These are phyloP conservation scores for Aethionema arabicum DNA, from an alignment of 345 rosid species.

Conservation along the genomic window DNA sequence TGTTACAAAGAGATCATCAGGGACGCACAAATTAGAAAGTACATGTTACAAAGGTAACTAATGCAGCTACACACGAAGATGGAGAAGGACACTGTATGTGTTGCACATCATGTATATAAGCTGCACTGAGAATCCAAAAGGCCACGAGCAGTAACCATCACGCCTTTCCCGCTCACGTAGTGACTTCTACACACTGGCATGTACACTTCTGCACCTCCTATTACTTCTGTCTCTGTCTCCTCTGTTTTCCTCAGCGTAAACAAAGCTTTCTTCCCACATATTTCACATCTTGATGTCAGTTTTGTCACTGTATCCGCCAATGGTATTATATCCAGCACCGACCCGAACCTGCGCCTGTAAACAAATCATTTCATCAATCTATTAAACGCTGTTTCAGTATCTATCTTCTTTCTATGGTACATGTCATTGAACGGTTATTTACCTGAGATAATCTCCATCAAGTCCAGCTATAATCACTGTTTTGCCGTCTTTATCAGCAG, in stretches of 20 bases:
- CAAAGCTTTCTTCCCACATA: slow-evolving; percentile 68
- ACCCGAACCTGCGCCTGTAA: slow-evolving; percentile 74
- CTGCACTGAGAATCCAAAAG: slow-evolving; percentile 43
- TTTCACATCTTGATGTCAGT: slow-evolving; percentile 70
- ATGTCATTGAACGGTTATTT: not conserved
- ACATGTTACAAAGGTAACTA: no score
- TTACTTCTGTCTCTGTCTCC: slow-evolving; percentile 62
- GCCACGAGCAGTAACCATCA: slow-evolving; percentile 63
- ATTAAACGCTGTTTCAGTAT: not conserved
- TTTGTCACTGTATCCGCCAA: slow-evolving; percentile 83
- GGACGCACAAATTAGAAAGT: no score
- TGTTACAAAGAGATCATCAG: no score
- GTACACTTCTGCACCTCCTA: slow-evolving; percentile 76
- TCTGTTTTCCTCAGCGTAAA: slow-evolving; percentile 81
- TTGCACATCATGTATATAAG: no score
- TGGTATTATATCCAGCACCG: slow-evolving; percentile 74
- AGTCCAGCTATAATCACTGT: slow-evolving; percentile 83
- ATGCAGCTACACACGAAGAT: no score
- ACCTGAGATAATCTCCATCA: slow-evolving; percentile 89
- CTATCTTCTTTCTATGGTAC: not conserved
- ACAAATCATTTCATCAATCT: not conserved
- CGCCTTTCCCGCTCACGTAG: slow-evolving; percentile 68
- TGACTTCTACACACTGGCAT: slow-evolving; percentile 88
- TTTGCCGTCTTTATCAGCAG: slow-evolving; percentile 83
- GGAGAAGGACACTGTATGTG: no score